Evolutionary conservation across 306 rosid genomes (phyloP), one percentile per base, ranked within the genome.

Genomic region (Parietaria judaica): DNA sequence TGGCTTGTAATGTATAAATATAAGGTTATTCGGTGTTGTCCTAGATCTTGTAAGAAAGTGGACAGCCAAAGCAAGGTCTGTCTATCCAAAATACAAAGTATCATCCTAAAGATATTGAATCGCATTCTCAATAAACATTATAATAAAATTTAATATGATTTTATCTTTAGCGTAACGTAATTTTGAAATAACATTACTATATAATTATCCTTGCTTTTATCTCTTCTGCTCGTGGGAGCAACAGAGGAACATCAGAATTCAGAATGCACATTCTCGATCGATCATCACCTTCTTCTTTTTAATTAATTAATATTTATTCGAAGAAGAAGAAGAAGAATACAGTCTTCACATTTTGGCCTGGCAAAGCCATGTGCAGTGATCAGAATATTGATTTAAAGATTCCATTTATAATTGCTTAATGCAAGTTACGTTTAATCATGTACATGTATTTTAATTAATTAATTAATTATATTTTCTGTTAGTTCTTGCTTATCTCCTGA

Each of bases 281-380:
- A 23, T 23, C 31, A 23, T 23, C 31, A 48, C 9, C n/a, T 16
- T 4, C 37, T 39, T 46, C 14, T 9, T 14, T 36, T 51, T 5
- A 41, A 41, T 5, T 8, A 5, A 41, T 8, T 5, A 41, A 41
- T 5, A 41, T 6, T 35, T 2, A 12, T 8, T 55, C 65, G 45
- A 41, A 41, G 9, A 41, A 41, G 9, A 41, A 8, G 9, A 41
- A 41, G 45, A 41, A 41, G 45, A 41, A 41, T 5, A 41, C 6
- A 41, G 45, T 65, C 41, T 38, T 9, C 49, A 52, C 77, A 86
- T 81, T 71, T 64, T 60, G 57, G 68, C n/a, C 53, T 58, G 72
- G 83, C 70, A 76, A 49, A 36, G 31, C 78, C 88, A 80, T 77
- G 90, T 86, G 95, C 54, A 34, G 14, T 17, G 50, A 17, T 41